A percentile compares a stretch with the other conserved stretches of the same genome.
Evolutionary conservation across 2,329 filamentous ascomycete species (phyloP).

Genomic region (Arthroderma uncinatum): DNA sequence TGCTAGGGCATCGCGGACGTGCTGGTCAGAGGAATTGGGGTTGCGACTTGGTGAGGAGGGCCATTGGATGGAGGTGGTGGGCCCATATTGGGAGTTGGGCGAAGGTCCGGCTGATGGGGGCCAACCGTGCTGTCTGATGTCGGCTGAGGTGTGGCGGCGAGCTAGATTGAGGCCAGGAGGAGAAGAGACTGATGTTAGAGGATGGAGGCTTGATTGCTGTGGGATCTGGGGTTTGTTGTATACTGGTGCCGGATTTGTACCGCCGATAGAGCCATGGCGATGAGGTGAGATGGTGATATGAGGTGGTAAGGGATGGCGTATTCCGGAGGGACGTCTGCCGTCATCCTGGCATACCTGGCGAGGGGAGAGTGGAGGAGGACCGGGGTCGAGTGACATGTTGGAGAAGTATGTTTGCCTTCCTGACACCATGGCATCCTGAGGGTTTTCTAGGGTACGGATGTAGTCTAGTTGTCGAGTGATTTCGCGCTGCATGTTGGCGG

Average conservation of each 20-base stretch:
- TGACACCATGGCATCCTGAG: conserved; percentile 55
- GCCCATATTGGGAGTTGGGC: conserved; percentile 54
- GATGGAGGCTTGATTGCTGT: conserved; percentile 49
- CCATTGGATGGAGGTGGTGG: conserved; percentile 52
- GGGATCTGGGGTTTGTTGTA: conserved; percentile 54
- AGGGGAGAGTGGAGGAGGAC: conserved; percentile 62
- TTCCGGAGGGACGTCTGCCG: conserved; percentile 58
- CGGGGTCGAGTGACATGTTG: conserved; percentile 52
- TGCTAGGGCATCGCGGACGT: conserved; percentile 51
- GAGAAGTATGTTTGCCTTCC: conserved; percentile 57
- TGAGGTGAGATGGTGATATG: conserved; percentile 68
- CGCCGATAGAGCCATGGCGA: conserved; percentile 77
- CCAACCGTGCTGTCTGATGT: conserved; percentile 84
- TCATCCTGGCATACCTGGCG: conserved; percentile 81
- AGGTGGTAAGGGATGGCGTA: conserved; percentile 66
- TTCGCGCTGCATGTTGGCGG: conserved; percentile 50
- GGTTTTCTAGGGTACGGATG: conserved; percentile 45
- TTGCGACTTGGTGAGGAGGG: conserved; percentile 52
- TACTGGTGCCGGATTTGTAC: conserved; percentile 55
- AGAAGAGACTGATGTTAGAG: conserved; percentile 45
- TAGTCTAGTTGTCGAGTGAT: conserved; percentile 51
- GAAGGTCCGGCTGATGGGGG: conserved; percentile 33
- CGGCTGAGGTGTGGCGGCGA: conserved; percentile 84
- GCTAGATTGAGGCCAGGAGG: conserved; percentile 56
- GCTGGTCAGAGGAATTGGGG: conserved; percentile 46